phyloP scores from a whole-genome alignment of 306 rosid species.

The Castanopsis chinensis region DNA sequence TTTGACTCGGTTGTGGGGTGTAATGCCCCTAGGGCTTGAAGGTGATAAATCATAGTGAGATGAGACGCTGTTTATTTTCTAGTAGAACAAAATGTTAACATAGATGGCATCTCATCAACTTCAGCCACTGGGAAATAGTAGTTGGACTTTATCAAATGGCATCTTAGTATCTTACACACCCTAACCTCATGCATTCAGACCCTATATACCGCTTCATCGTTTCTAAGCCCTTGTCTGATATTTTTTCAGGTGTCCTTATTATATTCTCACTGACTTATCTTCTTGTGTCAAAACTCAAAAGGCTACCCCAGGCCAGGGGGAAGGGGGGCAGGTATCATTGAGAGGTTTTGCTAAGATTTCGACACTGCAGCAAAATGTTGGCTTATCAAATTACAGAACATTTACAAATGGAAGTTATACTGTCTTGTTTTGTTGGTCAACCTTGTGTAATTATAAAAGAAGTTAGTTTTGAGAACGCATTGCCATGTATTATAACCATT shows the following conservation, averaged over 20 bases:
- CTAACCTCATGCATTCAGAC: neutral
- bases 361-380: conserved; percentile 2
- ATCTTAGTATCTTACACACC: neutral
- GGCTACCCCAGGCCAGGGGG: neutral
- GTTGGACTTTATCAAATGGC: neutral
- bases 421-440: conserved; percentile 5
- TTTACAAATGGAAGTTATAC: neutral
- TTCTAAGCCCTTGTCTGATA: neutral
- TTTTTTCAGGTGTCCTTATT: neutral
- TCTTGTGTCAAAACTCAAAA: neutral
- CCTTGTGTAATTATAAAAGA: conserved; percentile 4
- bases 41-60: neutral
- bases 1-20: neutral
- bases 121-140: neutral
- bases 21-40: neutral
- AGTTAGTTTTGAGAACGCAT: conserved; percentile 2
- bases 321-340: neutral
- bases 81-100: neutral
- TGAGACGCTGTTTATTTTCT: neutral
- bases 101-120: neutral
- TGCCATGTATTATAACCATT: conserved; percentile 1
- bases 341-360: neutral
- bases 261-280: neutral
- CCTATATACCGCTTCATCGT: neutral
- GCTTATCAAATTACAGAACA: neutral